phyloP scores from a whole-genome alignment of 371 early-diverging fungal genomes.

The Blakeslea trispora region DNA sequence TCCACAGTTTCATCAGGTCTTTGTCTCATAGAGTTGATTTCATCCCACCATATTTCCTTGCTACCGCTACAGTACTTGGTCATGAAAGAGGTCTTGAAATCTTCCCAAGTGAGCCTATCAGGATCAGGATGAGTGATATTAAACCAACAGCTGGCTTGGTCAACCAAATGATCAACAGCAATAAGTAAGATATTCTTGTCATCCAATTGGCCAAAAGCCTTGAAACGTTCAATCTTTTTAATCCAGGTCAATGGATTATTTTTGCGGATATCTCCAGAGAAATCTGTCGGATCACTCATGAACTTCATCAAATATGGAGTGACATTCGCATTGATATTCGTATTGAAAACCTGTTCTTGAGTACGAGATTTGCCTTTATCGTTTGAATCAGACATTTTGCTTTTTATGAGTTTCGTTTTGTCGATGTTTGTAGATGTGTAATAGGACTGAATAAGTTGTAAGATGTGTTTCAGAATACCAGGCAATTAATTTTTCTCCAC shows the following conservation, averaged over 20 bases:
- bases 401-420: not conserved
- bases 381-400: not conserved
- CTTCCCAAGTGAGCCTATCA: not conserved
- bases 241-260: not conserved
- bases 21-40: not conserved
- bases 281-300: not conserved
- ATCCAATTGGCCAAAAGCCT: not conserved
- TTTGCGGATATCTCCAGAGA: not conserved
- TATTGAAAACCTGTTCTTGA: no score
- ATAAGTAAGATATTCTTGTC: not conserved
- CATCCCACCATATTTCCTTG: not conserved
- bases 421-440: not conserved
- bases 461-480: not conserved
- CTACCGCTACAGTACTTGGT: not conserved
- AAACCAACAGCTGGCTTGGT: not conserved
- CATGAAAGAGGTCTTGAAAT: not conserved
- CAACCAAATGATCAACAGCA: not conserved
- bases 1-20: not conserved
- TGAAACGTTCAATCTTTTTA: not conserved
- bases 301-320: not conserved
- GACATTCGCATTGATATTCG: not conserved
- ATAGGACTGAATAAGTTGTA: no score
- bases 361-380: not conserved
- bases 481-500: not conserved
- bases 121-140: not conserved